Conservation (phyloP, 306 rosid genomes). For the Fragaria vesca region DNA sequence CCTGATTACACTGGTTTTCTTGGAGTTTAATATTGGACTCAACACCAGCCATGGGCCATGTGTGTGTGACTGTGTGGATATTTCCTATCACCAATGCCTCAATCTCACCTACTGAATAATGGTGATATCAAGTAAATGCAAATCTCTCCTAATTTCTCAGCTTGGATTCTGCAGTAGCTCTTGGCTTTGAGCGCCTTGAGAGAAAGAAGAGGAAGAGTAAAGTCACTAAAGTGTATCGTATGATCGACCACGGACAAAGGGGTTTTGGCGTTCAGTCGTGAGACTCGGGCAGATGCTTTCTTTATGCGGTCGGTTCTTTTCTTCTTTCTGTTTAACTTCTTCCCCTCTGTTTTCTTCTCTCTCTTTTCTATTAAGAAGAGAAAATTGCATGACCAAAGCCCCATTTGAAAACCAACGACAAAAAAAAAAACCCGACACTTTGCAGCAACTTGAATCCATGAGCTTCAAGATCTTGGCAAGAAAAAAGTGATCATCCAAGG, state of each 20-base stretch:
- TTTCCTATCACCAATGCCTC: not conserved
- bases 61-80: not conserved
- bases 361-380: no score
- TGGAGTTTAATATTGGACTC: constrained; percentile 22
- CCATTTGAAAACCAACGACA: not conserved
- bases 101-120: constrained; percentile 1
- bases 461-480: no score
- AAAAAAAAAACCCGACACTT: no score
- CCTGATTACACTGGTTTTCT: not conserved
- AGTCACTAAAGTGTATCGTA: not conserved
- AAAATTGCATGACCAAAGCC: not conserved
- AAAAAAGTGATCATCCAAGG: no score
- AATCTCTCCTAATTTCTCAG: not conserved
- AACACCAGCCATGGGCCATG: constrained; percentile 31
- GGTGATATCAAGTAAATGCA: not conserved
- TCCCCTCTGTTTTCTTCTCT: not conserved
- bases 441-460: no score
- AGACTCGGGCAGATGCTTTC: constrained; percentile 6
- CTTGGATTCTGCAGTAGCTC: not conserved
- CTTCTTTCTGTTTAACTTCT: not conserved
- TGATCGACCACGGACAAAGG: not conserved
- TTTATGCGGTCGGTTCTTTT: not conserved
- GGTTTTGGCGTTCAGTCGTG: not conserved
- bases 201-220: not conserved
- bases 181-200: not conserved